A percentile compares a stretch with the other conserved stretches of the same genome.
phyloP scores from a whole-genome alignment of 106 monocot genomes.

The Iris macrosiphon region DNA sequence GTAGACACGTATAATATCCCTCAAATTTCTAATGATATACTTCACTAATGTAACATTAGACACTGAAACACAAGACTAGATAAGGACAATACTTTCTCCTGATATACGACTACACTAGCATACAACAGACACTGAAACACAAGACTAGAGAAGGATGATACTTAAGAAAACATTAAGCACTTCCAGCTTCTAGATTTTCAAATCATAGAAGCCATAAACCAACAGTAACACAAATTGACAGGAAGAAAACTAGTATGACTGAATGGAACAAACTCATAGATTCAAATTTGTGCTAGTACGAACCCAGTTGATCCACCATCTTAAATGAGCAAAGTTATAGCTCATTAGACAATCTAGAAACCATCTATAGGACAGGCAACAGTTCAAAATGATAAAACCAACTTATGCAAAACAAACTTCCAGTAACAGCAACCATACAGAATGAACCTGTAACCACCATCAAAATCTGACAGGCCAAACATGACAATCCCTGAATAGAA shows the following conservation, averaged over 20 bases:
- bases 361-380: constrained; percentile 4
- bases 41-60: too few species aligned
- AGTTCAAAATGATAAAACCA: too few species aligned
- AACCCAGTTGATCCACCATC: too few species aligned
- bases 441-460: neutral
- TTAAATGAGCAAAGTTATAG: too few species aligned
- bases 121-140: neutral
- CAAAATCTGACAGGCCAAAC: neutral
- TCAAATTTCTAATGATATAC: too few species aligned
- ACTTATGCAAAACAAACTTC: constrained; percentile 3
- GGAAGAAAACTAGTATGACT: neutral
- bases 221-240: neutral
- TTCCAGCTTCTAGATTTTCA: neutral
- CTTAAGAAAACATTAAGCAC: neutral
- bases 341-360: constrained; percentile 5
- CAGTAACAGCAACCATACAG: neutral
- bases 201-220: neutral
- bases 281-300: too few species aligned
- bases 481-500: neutral
- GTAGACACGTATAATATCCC: too few species aligned
- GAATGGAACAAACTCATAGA: constrained; percentile 1
- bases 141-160: neutral
- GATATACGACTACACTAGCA: too few species aligned
- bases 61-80: too few species aligned
- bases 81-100: too few species aligned